A percentile compares a stretch with the other conserved stretches of the same genome.
Conservation (phyloP, 495 filamentous ascomycete genomes). For the Oleoguttula mirabilis region DNA sequence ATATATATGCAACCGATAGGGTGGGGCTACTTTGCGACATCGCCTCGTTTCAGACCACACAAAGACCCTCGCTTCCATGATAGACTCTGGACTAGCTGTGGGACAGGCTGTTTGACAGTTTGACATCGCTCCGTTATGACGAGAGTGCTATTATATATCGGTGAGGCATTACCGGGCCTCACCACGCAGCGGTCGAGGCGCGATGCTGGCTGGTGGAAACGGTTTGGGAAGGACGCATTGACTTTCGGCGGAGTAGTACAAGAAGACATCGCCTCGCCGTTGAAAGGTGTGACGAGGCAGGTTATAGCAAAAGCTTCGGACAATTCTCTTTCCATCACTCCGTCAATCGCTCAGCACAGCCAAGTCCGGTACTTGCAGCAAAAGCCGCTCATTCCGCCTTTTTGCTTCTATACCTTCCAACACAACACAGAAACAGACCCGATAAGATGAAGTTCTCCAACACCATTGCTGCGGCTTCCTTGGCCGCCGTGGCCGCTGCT, state of each 20-base stretch:
- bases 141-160: background rate
- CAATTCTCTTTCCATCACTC: background rate
- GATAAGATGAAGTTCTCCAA: constrained; percentile 6
- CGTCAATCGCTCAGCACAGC: background rate
- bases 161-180: background rate
- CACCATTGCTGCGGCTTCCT: background rate
- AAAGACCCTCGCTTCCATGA: background rate
- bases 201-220: background rate
- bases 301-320: background rate
- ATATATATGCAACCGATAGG: background rate
- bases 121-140: too few relatives aligned
- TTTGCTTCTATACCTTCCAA: background rate
- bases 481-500: constrained; percentile 3
- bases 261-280: background rate
- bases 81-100: too few relatives aligned
- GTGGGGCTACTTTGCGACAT: background rate
- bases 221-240: background rate
- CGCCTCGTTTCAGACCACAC: background rate
- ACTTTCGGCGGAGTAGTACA: background rate
- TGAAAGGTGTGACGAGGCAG: background rate
- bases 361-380: background rate
- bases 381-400: background rate
- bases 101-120: too few relatives aligned
- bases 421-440: background rate
- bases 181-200: background rate